phyloP scores from a whole-genome alignment of 2,329 filamentous ascomycete species.

The Alternaria brassicicola region DNA sequence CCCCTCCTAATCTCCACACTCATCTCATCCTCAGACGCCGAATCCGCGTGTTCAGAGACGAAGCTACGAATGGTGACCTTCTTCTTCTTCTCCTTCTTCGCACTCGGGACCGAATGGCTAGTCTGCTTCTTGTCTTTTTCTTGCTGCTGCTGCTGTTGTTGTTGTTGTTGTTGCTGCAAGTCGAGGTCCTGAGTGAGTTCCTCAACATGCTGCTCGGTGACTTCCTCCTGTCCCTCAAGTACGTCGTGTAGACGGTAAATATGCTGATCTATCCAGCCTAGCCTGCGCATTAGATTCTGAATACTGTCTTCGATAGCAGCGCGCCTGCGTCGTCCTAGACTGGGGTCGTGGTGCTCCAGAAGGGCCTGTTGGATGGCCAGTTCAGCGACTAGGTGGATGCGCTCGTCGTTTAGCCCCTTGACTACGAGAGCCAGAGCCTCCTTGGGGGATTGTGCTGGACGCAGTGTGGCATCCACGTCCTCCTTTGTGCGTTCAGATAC shows the following conservation, averaged over 20 bases:
- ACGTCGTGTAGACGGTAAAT: conserved; percentile 86
- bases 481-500: conserved; percentile 59
- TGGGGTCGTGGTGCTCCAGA: conserved; percentile 66
- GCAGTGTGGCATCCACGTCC: conserved; percentile 64
- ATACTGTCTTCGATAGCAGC: conserved; percentile 67
- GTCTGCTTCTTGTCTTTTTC: too few species aligned
- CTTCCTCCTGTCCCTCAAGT: conserved; percentile 73
- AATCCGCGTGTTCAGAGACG: conserved; percentile 10
- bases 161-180: not conserved
- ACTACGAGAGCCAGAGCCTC: conserved; percentile 81
- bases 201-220: conserved; percentile 50
- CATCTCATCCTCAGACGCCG: conserved; percentile 23
- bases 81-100: conserved; percentile 47
- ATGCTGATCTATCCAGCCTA: conserved; percentile 77
- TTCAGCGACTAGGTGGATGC: conserved; percentile 74
- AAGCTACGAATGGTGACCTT: conserved; percentile 48
- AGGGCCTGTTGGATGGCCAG: conserved; percentile 65
- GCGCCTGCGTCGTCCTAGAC: conserved; percentile 67
- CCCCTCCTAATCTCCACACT: conserved; percentile 21
- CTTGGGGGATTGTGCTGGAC: conserved; percentile 69
- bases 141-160: conserved; percentile 51
- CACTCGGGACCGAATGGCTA: too few species aligned
- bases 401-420: conserved; percentile 80
- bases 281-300: conserved; percentile 64
- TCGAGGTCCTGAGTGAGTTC: conserved; percentile 41